Base-by-base conservation (phyloP, 2,329 filamentous ascomycete species). In the Calonectria hawksworthii region DNA sequence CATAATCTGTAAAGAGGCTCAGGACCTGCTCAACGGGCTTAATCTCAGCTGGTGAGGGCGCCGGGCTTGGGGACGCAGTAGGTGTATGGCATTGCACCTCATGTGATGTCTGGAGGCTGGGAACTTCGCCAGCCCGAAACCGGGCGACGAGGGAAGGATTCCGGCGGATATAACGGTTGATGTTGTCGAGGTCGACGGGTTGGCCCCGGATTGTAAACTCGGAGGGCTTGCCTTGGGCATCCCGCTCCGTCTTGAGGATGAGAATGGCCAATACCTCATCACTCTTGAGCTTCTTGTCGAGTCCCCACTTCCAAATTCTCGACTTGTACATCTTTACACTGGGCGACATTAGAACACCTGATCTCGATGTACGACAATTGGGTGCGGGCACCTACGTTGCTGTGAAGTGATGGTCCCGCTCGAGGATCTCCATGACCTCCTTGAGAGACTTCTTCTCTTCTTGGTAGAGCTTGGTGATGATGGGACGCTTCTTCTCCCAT, bases 281-380 rank as follows among this genome's bases (percentile, higher is more conserved):
- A 54, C 85, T 83, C 75, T 86, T 86, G 66, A 87, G 80, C 76
- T 87, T 87, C 77, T 86, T 86, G 67, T 86, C 84, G 52, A 87
- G 82, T 7, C 84, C 83, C 86, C 86, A 87, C 76, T 84, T 84
- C 80, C 83, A 85, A 63, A 87, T 86, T 56, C 85, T 83, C 56
- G 85, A 86, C 80, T 87, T 87, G 79, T 85, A 87, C 84, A 87
- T 87, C 77, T 86, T 86, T 69, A 85, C 84, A 26, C 85, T 86
- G 72, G 30, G 68, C 23, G 51, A 52, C 51, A 59, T 71, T 73
- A 74, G 36, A 23, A 36, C 34, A 28, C 14, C 11, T 30, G 16
- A 14, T 23, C 36, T 63, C 34, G 56, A 41, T 14, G 30, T 16
- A 21, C 34, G 56, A 7, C n/a, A 26, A 41, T 38, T 41, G 56